Conservation (phyloP, 768 basidiomycete genomes). For the Leucogyrophana mollusca region DNA sequence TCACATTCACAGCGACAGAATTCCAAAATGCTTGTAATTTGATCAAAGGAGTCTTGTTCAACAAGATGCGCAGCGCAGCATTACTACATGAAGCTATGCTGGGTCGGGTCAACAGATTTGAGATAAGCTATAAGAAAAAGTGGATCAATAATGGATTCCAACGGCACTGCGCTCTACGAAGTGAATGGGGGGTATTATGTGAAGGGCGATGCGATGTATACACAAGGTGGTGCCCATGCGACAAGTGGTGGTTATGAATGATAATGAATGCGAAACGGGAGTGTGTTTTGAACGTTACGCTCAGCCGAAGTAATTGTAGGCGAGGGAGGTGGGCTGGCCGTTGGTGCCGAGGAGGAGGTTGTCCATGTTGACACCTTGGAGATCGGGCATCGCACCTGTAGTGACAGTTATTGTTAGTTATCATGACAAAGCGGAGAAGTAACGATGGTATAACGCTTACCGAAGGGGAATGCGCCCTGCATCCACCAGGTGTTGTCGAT, state of each 20-base stretch:
- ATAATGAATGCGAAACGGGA: no score
- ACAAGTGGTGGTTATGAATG: no score
- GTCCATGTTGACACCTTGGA: slow-evolving; percentile 53
- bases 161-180: no score
- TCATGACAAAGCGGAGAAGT: not conserved
- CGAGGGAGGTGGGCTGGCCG: slow-evolving; percentile 54
- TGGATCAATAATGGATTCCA: no score
- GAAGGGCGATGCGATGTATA: no score
- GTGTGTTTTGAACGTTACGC: no score
- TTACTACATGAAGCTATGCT: slow-evolving; percentile 17
- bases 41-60: slow-evolving; percentile 15
- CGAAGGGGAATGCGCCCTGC: slow-evolving; percentile 54
- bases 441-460: slow-evolving; percentile 36
- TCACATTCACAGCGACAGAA: no score
- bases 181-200: not conserved
- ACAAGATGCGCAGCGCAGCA: slow-evolving; percentile 26
- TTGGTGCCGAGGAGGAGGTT: slow-evolving; percentile 51
- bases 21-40: not conserved
- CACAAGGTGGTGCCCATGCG: no score
- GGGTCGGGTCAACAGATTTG: no score
- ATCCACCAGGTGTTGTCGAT: slow-evolving; percentile 42
- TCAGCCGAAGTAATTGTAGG: slow-evolving; percentile 43
- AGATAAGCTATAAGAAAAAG: no score
- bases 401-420: not conserved
- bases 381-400: slow-evolving; percentile 54